These are phyloP conservation scores for Suhomyces panamericanus DNA, from an alignment of 1,139 yeast species.

Conservation along the genomic window DNA sequence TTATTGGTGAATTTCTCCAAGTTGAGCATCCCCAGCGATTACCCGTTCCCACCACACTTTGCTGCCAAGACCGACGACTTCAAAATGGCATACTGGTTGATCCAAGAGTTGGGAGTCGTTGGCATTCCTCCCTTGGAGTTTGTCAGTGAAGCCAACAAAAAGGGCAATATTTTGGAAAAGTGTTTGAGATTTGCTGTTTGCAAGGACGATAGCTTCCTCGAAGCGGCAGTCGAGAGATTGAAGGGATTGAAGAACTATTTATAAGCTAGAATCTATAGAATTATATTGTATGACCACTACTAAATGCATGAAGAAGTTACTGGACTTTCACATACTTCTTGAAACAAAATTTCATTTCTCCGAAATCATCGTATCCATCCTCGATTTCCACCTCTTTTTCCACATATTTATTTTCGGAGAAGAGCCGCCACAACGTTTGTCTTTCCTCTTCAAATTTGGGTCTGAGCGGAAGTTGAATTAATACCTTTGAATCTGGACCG, in stretches of 20 bases:
- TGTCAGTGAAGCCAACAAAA: conserved; percentile 57
- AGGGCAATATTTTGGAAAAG: conserved; percentile 76
- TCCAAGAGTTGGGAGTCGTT: conserved; percentile 89
- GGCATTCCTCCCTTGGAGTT: conserved; percentile 97
- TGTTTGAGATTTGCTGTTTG: conserved; percentile 93
- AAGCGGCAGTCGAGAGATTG: conserved; percentile 78
- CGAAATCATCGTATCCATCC: conserved; percentile 84
- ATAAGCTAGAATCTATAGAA: background rate
- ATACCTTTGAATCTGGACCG: conserved; percentile 41
- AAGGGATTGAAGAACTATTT: conserved; percentile 62
- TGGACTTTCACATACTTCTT: conserved; percentile 33
- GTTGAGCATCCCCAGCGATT: conserved; percentile 73
- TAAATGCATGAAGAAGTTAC: background rate
- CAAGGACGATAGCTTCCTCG: conserved; percentile 78
- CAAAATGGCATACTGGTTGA: conserved; percentile 87
- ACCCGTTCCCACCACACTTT: conserved; percentile 70
- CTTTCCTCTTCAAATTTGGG: conserved; percentile 67
- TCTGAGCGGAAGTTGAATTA: conserved; percentile 77
- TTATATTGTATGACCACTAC: background rate
- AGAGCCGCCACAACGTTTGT: conserved; percentile 53
- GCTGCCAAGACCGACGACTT: conserved; percentile 71
- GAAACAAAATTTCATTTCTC: conserved; percentile 62
- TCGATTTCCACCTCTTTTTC: conserved; percentile 38
- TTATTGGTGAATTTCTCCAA: conserved; percentile 83
- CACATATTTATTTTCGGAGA: conserved; percentile 34